Base-by-base conservation (phyloP, 1,284 basidiomycete genomes). In the Tilletia horrida region DNA sequence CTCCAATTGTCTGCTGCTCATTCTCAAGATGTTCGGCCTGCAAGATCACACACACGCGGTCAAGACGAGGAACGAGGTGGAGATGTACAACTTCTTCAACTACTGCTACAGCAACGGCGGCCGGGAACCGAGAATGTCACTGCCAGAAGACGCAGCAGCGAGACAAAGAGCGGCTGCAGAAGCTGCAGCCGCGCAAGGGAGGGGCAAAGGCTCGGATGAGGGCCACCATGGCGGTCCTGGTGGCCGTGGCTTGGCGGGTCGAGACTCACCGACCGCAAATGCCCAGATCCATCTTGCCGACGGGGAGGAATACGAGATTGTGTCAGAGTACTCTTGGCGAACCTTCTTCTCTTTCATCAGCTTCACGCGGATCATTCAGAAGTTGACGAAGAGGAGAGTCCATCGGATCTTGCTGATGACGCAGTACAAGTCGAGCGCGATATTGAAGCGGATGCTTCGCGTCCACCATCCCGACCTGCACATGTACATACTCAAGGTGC, bases 311-410 rank as follows among this genome's bases (percentile, higher is more conserved):
- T 62, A 96, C 31, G 93, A 97, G 77, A 85, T 96, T 77, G 86
- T 97, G 66, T 90, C 89, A 21, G 93, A 97, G 62, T 98, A 92
- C 82, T 96, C 93, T 3, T 98, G 95, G 93, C 85, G 96, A 66
- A 98, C 98, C 84, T 97, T 98, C 83, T 98, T 97, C 83, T 88
- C 93, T 9, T 89, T 90, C n/a, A 95, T 97, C 84, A 97, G 97
- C 82, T 97, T 97, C 81, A 91, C 95, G 29, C 93, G 93, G 81
- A 92, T 99, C 72, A 89, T 99, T 87, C 96, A 99, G 82, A 97
- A 97, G 84, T 83, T 99, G 71, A 95, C 93, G 1, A 98, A 98
- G 83, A 88, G 91, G 74, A 89, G 93, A 50, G 91, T 92, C 8
- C 93, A 97, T 82, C 87, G 96, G 25, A 96, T 98, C 71, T 89